Evolutionary conservation across 1,139 yeast species (phyloP), one percentile per base, ranked within the genome.

Genomic region (Lodderomyces margitis): DNA sequence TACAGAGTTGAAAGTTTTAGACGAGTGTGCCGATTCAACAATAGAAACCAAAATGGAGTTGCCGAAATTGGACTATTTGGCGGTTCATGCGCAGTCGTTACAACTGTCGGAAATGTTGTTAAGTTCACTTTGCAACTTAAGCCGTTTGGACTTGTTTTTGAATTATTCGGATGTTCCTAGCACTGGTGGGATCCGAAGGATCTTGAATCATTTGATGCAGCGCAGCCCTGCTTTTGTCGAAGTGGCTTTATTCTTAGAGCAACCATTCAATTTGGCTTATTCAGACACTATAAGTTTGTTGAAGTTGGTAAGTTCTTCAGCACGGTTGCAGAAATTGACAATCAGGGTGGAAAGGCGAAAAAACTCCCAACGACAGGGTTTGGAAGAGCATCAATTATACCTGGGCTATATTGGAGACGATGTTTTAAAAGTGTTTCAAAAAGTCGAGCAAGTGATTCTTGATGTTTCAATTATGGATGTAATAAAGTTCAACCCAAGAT

Each of bases 61-160:
- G 7, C 38, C 39, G 1, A 34, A 43, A 2, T 37, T 62, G 4
- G 31, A 45, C 10, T 37, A 32, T 14, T 48, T 63, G 27, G 47
- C 64, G 2, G 45, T 59, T 7, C 57, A 58, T 44, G 49, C 55
- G 0, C 48, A 41, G 37, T 57, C 63, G 2, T 51, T 54, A 8
- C 34, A 48, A 1, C 39, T 42, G 32, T 24, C 46, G 6, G 21
- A 28, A 16, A 25, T 21, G 21, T 23, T 24, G 33, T 46, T 34
- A n/a, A 36, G 11, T 5, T 15, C 45, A 4, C 17, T 58, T 7
- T 27, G 41, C 2, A 36, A 37, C 2, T 37, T 65, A 8, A 39
- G 40, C 3, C 48, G 67, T 25, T 48, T 65, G 20, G 68, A 65
- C 44, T 31, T 64, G 16, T 50, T 58, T 23, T 44, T 59, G 14